phyloP scores from a whole-genome alignment of 2,329 filamentous ascomycete species.

The Hypoxylon sp. region DNA sequence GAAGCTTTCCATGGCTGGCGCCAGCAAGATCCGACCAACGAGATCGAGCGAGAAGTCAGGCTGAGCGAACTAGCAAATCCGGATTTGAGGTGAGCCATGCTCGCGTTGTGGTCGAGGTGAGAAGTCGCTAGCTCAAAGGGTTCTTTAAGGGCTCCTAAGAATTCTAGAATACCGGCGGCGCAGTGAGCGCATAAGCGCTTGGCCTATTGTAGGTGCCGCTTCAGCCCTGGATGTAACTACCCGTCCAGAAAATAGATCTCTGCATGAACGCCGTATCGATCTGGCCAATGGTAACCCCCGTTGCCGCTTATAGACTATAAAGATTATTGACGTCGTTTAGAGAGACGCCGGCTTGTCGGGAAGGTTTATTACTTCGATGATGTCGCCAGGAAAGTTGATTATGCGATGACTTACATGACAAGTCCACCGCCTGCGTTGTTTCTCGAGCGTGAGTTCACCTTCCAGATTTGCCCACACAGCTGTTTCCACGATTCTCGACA shows the following conservation, averaged over 20 bases:
- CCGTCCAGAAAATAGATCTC: constrained; percentile 25
- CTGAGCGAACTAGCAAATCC: constrained; percentile 20
- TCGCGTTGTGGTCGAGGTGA: background rate
- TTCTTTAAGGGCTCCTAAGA: background rate
- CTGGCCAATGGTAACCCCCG: constrained; percentile 9
- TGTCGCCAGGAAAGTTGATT: background rate
- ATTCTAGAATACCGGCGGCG: constrained; percentile 6
- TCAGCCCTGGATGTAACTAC: constrained; percentile 24
- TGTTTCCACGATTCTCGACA: constrained; percentile 3
- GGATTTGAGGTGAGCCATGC: background rate
- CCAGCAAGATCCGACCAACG: constrained; percentile 14
- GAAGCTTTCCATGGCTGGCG: constrained; percentile 16
- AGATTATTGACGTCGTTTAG: background rate
- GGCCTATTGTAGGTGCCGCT: constrained; percentile 2
- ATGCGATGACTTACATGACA: constrained; percentile 15
- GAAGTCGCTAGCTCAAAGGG: background rate
- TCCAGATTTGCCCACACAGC: background rate
- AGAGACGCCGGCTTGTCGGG: background rate
- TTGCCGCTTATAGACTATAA: background rate
- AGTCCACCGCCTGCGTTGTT: background rate
- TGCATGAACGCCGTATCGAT: constrained; percentile 11
- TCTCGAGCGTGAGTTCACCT: background rate
- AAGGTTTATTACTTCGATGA: constrained; percentile 14
- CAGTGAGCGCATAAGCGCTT: constrained; percentile 19
- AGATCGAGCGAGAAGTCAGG: constrained; percentile 1